Percentiles rank a stretch among this genome's conserved stretches.
These are phyloP conservation scores for Lotus japonicus DNA, from an alignment of 306 rosid species.

Conservation along the genomic window DNA sequence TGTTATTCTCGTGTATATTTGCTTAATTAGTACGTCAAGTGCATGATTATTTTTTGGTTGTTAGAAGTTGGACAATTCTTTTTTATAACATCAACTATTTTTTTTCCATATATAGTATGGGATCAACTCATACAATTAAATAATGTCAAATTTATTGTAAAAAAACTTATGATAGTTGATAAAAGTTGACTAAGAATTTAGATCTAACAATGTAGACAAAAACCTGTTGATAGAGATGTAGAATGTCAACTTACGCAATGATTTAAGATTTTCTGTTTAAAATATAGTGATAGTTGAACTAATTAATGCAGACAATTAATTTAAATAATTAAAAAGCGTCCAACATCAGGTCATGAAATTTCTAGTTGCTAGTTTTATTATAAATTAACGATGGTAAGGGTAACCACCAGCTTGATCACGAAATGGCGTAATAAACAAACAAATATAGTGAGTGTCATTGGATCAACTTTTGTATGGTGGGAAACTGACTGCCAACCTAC, in stretches of 20 bases:
- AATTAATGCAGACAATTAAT: background rate
- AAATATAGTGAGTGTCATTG: background rate
- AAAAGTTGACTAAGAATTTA: background rate
- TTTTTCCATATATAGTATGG: background rate
- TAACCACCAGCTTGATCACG: slow-evolving; percentile 1
- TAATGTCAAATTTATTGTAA: background rate
- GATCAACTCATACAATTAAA: background rate
- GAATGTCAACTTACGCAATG: background rate
- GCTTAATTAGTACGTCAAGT: no score
- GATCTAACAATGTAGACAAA: background rate
- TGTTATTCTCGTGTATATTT: background rate
- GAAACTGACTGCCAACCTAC: slow-evolving; percentile 31
- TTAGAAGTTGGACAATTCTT: no score
- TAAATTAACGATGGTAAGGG: background rate
- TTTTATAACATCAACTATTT: background rate
- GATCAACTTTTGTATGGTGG: slow-evolving; percentile 22
- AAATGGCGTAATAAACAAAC: slow-evolving; percentile 22
- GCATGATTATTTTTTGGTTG: no score
- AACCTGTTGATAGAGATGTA: background rate
- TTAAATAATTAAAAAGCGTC: background rate
- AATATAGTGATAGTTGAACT: background rate
- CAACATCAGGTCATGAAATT: background rate
- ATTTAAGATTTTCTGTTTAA: background rate
- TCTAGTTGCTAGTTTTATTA: no score
- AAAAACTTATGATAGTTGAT: background rate